Evolutionary conservation across 768 basidiomycete genomes (phyloP).

Genomic region (Boletus edulis): DNA sequence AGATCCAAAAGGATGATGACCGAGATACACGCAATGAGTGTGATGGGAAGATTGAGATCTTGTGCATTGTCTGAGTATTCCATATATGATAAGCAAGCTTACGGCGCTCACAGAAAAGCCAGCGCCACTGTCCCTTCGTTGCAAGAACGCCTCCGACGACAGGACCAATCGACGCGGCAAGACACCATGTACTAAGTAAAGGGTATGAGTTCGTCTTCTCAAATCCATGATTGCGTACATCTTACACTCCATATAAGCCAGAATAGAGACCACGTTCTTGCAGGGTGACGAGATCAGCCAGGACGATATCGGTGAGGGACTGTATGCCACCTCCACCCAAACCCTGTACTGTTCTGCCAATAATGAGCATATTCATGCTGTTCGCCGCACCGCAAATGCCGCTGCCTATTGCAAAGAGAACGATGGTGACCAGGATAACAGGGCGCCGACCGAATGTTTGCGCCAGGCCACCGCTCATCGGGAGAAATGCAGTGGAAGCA

Average conservation of each 20-base stretch:
- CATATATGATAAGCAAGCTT: background rate
- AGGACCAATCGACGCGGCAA: slow-evolving; percentile 36
- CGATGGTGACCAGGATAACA: slow-evolving; percentile 30
- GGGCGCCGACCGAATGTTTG: slow-evolving; percentile 40
- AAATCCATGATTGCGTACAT: background rate
- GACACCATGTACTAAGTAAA: slow-evolving; percentile 29
- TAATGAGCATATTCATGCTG: slow-evolving; percentile 42
- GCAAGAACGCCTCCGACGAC: slow-evolving; percentile 37
- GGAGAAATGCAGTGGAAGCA: slow-evolving; percentile 39
- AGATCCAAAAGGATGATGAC: slow-evolving; percentile 34
- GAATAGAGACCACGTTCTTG: slow-evolving; percentile 41
- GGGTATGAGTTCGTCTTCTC: background rate
- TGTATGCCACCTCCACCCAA: slow-evolving; percentile 41
- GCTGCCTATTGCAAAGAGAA: slow-evolving; percentile 42
- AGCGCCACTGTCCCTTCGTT: slow-evolving; percentile 35
- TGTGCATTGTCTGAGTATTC: background rate
- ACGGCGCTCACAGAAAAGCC: slow-evolving; percentile 37
- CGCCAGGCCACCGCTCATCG: slow-evolving; percentile 37
- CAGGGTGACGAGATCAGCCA: slow-evolving; percentile 47
- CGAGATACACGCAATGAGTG: slow-evolving; percentile 25
- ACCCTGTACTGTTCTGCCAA: slow-evolving; percentile 41
- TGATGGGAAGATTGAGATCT: slow-evolving; percentile 44
- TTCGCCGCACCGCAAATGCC: slow-evolving; percentile 41
- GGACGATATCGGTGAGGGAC: slow-evolving; percentile 38
- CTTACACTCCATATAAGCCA: slow-evolving; percentile 38